Evolutionary conservation across 768 basidiomycete genomes (phyloP).

Genomic region (Amanita exitialis): DNA sequence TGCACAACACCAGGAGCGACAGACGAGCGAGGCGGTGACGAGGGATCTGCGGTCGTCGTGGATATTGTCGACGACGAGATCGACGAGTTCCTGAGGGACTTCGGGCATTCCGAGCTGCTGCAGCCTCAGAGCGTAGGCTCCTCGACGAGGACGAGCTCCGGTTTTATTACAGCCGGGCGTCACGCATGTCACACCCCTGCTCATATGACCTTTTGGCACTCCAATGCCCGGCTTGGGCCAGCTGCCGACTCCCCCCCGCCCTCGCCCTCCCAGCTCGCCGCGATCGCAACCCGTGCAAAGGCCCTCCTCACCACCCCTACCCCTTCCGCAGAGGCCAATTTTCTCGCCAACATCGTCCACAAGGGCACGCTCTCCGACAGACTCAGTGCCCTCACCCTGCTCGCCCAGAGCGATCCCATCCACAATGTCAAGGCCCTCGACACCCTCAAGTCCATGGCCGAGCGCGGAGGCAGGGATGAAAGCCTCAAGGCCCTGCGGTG

Average conservation of each 20-base stretch:
- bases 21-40: constrained; percentile 9
- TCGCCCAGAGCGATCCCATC: constrained; percentile 82
- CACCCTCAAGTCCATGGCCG: constrained; percentile 64
- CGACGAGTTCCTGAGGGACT: constrained; percentile 17
- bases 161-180: too few species aligned
- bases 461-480: constrained; percentile 82
- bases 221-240: too few species aligned
- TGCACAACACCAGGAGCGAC: constrained; percentile 14
- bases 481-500: constrained; percentile 84
- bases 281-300: constrained; percentile 37
- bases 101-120: constrained; percentile 11
- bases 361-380: constrained; percentile 89
- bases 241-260: constrained; percentile 8
- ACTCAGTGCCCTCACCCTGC: constrained; percentile 80
- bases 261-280: constrained; percentile 26
- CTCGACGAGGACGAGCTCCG: too few species aligned
- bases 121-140: too few species aligned
- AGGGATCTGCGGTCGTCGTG: constrained; percentile 11
- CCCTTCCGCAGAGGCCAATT: constrained; percentile 67
- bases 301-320: constrained; percentile 40
- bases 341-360: constrained; percentile 77
- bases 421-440: constrained; percentile 81
- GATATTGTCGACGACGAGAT: constrained; percentile 14
- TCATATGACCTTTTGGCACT: constrained; percentile 35
- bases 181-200: too few species aligned